Conservation (phyloP, 169 alveolate species). For the Cryptosporidium sp. region DNA sequence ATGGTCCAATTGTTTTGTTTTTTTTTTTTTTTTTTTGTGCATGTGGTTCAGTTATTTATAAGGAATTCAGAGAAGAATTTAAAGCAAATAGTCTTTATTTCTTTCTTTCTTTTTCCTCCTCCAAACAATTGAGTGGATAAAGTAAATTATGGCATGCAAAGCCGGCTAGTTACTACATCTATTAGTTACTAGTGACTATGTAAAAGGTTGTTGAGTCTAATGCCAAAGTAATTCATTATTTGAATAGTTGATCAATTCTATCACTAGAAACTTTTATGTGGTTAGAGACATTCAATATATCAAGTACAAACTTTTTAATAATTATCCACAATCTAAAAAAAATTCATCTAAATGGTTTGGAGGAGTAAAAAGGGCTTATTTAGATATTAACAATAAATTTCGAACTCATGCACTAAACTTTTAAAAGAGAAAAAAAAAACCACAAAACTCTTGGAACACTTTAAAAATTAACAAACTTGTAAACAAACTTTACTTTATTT, state of each 20-base stretch:
- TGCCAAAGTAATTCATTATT: slow-evolving; percentile 20
- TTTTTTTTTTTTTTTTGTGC: no score
- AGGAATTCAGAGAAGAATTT: neutral
- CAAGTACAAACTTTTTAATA: slow-evolving; percentile 40
- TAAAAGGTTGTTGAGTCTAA: slow-evolving; percentile 77
- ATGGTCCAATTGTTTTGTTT: neutral
- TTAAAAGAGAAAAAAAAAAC: neutral
- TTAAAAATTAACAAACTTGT: neutral
- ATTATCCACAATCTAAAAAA: neutral
- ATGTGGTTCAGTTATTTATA: neutral
- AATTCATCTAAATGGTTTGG: neutral
- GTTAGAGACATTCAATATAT: slow-evolving; percentile 11
- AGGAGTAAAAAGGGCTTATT: neutral
- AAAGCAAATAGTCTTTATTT: no score
- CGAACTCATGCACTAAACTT: neutral
- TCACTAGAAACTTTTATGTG: neutral
- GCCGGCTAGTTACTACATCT: slow-evolving; percentile 66
- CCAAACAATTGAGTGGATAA: neutral
- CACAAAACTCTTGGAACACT: slow-evolving; percentile 6
- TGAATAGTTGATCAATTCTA: slow-evolving; percentile 2
- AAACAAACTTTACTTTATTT: slow-evolving; percentile 12
- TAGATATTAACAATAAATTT: neutral
- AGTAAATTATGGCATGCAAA: slow-evolving; percentile 47
- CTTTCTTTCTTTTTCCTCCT: neutral
- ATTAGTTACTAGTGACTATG: slow-evolving; percentile 49